Evolutionary conservation across 2,329 filamentous ascomycete genomes (phyloP).

Genomic region (Chrysoporthe puriensis): DNA sequence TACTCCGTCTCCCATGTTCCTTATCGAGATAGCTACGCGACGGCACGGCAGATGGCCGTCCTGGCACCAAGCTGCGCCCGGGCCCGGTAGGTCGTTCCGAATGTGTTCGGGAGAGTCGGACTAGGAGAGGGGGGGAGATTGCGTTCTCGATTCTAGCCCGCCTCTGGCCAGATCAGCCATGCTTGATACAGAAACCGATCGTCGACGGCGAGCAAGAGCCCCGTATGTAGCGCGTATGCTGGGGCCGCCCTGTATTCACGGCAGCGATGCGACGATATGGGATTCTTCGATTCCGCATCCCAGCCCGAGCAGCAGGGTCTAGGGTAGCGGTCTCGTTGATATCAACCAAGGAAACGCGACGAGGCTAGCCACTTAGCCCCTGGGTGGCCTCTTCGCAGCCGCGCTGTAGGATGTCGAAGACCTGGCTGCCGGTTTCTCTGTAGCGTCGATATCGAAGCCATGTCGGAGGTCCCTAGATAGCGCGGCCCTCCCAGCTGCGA

Average conservation of each 20-base stretch:
- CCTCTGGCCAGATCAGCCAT: background rate
- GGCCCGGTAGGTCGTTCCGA: constrained; percentile 11
- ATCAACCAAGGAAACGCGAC: background rate
- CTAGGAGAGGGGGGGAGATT: background rate
- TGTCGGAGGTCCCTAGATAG: background rate
- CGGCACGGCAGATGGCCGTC: background rate
- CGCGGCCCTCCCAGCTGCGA: background rate
- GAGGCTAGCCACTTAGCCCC: background rate
- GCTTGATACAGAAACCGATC: constrained; percentile 7
- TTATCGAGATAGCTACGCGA: background rate
- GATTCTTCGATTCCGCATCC: too few relatives aligned
- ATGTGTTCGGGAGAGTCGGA: background rate
- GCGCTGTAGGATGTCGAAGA: background rate
- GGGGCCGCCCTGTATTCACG: background rate
- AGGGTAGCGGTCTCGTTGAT: background rate
- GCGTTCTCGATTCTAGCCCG: background rate
- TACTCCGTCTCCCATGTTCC: background rate
- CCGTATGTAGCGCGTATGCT: background rate
- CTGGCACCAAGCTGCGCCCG: background rate
- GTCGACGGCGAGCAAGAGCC: background rate
- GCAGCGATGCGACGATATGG: too few relatives aligned
- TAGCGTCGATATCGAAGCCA: background rate
- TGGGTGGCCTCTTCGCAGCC: background rate
- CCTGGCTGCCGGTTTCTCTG: background rate
- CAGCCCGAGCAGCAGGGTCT: too few relatives aligned